Percentiles rank a stretch among this genome's conserved stretches.
phyloP scores from a whole-genome alignment of 805 yeast species.

The Saturnispora diversa region DNA sequence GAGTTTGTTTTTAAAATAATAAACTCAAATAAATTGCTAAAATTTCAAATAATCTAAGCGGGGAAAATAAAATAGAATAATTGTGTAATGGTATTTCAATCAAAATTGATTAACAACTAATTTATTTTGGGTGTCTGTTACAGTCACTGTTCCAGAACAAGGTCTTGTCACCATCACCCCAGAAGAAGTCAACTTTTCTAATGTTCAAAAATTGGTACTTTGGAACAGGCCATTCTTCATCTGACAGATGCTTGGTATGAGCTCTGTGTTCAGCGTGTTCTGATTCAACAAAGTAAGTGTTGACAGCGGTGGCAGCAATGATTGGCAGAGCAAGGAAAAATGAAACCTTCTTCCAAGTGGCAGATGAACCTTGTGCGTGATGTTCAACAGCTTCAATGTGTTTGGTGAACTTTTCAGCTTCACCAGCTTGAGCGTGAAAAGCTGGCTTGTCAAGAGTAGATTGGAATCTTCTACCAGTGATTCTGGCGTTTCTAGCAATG shows the following conservation, averaged over 20 bases:
- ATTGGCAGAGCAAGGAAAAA: constrained; percentile 77
- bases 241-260: constrained; percentile 64
- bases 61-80: constrained; percentile 3
- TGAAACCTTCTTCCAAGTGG: constrained; percentile 81
- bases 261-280: constrained; percentile 88
- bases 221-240: constrained; percentile 88
- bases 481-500: constrained; percentile 26
- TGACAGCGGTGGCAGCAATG: constrained; percentile 63
- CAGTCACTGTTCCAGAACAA: constrained; percentile 91
- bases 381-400: constrained; percentile 55
- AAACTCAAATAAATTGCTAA: neutral
- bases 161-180: constrained; percentile 99
- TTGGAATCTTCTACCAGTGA: constrained; percentile 29
- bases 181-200: constrained; percentile 82
- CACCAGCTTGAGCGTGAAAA: constrained; percentile 46
- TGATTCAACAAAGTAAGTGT: constrained; percentile 73
- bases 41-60: neutral
- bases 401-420: constrained; percentile 64
- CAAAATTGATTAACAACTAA: neutral
- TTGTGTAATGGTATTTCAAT: neutral
- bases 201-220: constrained; percentile 80
- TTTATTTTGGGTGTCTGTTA: constrained; percentile 66
- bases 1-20: too few species aligned
- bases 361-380: constrained; percentile 73
- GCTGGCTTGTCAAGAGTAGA: constrained; percentile 34